phyloP scores from a whole-genome alignment of 495 filamentous ascomycete genomes.

The Evansstolkia leycettana region DNA sequence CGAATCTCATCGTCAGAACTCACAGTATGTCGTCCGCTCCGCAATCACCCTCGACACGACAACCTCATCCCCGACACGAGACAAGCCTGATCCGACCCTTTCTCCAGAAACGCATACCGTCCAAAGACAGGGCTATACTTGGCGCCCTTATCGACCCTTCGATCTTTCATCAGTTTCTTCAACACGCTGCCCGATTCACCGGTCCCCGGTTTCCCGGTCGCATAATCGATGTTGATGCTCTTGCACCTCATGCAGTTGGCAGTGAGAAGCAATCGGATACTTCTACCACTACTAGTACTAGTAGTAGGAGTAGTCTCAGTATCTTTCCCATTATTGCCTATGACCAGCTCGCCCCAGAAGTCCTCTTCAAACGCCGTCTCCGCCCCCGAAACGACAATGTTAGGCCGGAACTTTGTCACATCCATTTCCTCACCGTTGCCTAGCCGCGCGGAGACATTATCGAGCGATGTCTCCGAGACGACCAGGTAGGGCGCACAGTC shows the following conservation, averaged over 20 bases:
- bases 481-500: constrained; percentile 72
- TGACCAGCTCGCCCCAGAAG: constrained; percentile 59
- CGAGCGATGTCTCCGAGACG: constrained; percentile 55
- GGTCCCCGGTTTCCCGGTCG: constrained; percentile 51
- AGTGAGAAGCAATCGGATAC: constrained; percentile 43
- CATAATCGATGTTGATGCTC: constrained; percentile 75
- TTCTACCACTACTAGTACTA: constrained; percentile 5
- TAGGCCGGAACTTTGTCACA: constrained; percentile 74
- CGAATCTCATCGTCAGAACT: constrained; percentile 16
- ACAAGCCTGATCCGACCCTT: constrained; percentile 11
- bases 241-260: constrained; percentile 73
- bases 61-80: constrained; percentile 64
- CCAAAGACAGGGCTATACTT: constrained; percentile 78
- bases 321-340: too few species aligned
- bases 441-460: constrained; percentile 50
- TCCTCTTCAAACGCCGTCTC: constrained; percentile 66
- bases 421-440: constrained; percentile 45
- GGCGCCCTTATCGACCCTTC: constrained; percentile 60
- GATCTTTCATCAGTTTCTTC: constrained; percentile 67
- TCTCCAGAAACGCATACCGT: constrained; percentile 56
- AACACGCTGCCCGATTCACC: constrained; percentile 55
- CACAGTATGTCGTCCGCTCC: constrained; percentile 51
- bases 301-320: too few species aligned
- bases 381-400: constrained; percentile 60
- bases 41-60: constrained; percentile 42